Base-by-base conservation (phyloP, 169 alveolate genomes). In the Cryptosporidium bovis region DNA sequence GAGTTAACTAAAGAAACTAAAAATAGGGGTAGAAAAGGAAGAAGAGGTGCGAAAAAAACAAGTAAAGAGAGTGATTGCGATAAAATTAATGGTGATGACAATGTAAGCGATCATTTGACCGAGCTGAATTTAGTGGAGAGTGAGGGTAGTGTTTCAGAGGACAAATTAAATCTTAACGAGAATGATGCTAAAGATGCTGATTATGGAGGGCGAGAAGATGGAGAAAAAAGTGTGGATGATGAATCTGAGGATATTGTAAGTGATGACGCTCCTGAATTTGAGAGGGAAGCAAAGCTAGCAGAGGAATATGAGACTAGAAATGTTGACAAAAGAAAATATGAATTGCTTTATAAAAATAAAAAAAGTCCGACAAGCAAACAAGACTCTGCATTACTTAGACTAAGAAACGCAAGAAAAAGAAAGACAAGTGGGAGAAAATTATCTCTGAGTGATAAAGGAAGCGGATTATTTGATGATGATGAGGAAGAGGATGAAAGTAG, bases 261-360 rank as follows among this genome's bases (percentile, higher is more conserved):
- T 20, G 87, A 77, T 31, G 71, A 77, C 24, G 48, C 31, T 2
- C 87, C 87, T 33, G 87, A 77, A 60, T 77, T 77, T 77, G 87
- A 77, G 40, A 53, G 69, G 18, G 87, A 77, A 31, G 87, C 87
- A 1, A 71, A 77, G 64, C 36, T 77, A 10, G 87, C 87, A 2
- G 64, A 62, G 27, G 71, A 77, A 16, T 77, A 77, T 40, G 87
- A 56, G 15, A 50, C 33, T 16, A 71, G 64, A 27, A 51, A 58
- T 46, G 71, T 48, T 2, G 87, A 46, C 12, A 77, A 77, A 40
- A 77, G 87, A 60, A 77, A 77, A 53, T 62, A 77, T 46, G 87
- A 77, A 51, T 48, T 77, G 16, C 48, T 77, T 27, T 62, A 77
- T 44, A 77, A 62, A 33, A 77, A 44, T 16, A 77, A 44, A 53